Evolutionary conservation across 768 basidiomycete genomes (phyloP).

Genomic region (Mycena metata): DNA sequence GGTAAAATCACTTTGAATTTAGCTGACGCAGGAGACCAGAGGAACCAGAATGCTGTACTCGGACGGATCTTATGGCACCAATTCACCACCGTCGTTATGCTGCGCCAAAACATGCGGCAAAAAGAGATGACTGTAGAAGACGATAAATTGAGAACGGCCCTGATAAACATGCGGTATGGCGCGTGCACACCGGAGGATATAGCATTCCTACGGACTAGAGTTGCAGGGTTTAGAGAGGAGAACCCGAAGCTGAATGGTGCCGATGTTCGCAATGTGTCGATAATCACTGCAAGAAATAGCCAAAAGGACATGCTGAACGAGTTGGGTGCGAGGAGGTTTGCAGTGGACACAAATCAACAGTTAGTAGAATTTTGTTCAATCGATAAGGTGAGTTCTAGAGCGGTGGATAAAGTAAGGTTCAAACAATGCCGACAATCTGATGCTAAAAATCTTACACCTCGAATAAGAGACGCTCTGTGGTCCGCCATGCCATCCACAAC

Average conservation of each 20-base stretch:
- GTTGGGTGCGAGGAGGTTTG: neutral
- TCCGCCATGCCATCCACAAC: neutral
- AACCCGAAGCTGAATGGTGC: constrained; percentile 30
- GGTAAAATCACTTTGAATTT: constrained; percentile 1
- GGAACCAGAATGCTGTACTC: constrained; percentile 43
- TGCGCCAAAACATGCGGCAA: constrained; percentile 54
- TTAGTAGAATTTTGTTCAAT: neutral
- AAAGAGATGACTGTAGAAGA: constrained; percentile 40
- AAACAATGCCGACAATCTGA: neutral
- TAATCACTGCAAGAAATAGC: constrained; percentile 54
- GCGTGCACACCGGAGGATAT: constrained; percentile 56
- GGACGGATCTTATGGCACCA: constrained; percentile 53
- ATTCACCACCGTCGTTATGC: constrained; percentile 48
- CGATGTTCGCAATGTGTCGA: constrained; percentile 49
- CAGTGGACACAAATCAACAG: neutral
- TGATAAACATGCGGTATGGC: constrained; percentile 57
- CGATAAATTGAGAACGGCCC: constrained; percentile 42
- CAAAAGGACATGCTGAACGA: constrained; percentile 46
- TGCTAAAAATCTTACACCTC: neutral
- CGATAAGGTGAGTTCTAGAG: neutral
- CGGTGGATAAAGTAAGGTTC: neutral
- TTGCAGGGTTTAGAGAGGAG: constrained; percentile 37
- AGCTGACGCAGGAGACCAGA: constrained; percentile 6
- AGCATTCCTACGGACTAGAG: constrained; percentile 45
- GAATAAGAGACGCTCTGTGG: neutral